phyloP scores from a whole-genome alignment of 2,329 filamentous ascomycete species.

The Aspergillus fumigatus region DNA sequence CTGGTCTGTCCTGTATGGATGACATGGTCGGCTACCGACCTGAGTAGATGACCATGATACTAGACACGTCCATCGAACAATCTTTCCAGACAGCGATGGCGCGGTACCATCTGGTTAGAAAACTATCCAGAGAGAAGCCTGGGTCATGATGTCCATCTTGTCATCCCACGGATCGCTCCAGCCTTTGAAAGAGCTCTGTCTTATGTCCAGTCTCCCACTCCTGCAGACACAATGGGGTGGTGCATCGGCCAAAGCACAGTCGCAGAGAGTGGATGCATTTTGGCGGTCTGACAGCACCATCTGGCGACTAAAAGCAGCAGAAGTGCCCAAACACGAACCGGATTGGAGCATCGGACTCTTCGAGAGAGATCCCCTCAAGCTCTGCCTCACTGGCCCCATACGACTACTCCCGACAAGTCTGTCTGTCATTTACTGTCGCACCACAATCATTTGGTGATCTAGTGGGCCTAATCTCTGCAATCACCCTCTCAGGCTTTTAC shows the following conservation, averaged over 20 bases:
- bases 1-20: conserved; percentile 14
- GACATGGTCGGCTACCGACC: neutral
- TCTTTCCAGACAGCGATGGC: neutral
- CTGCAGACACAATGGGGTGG: neutral
- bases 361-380: neutral
- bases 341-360: neutral
- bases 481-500: neutral
- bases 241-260: conserved; percentile 10
- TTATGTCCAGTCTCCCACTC: neutral
- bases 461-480: neutral
- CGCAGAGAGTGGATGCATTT: conserved; percentile 12
- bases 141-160: too few species aligned
- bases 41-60: neutral
- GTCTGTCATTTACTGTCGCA: neutral
- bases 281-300: conserved; percentile 20
- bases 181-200: neutral
- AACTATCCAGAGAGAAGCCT: neutral
- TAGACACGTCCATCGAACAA: too few species aligned
- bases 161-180: neutral
- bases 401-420: neutral
- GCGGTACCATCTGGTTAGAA: neutral
- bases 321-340: conserved; percentile 24
- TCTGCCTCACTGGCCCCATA: neutral
- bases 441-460: neutral
- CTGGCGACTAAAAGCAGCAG: conserved; percentile 23